Percentiles rank a stretch among this genome's conserved stretches.
Evolutionary conservation across 345 rosid genomes (phyloP).

Genomic region (Passiflora organensis): DNA sequence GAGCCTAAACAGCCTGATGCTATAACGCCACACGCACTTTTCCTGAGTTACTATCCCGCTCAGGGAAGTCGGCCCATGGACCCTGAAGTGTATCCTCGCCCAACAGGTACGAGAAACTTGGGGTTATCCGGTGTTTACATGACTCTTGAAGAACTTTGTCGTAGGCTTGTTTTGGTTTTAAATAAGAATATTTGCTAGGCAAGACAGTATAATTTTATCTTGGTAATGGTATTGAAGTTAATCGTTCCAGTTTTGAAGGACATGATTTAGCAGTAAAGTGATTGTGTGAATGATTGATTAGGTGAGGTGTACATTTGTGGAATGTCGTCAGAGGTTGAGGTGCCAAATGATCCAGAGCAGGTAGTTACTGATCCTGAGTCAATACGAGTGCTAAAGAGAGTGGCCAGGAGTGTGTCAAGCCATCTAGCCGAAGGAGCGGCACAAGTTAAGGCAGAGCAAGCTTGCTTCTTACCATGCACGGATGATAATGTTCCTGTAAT

Average conservation of each 20-base stretch:
- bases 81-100: conserved; percentile 83
- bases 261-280: neutral
- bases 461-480: conserved; percentile 79
- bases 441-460: conserved; percentile 71
- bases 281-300: conserved; percentile 11
- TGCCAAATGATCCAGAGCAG: conserved; percentile 76
- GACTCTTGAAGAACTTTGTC: no score
- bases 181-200: no score
- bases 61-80: conserved; percentile 56
- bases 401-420: conserved; percentile 65
- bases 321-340: conserved; percentile 63
- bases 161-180: no score
- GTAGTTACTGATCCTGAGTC: conserved; percentile 58
- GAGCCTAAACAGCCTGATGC: conserved; percentile 57
- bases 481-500: conserved; percentile 70
- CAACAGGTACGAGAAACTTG: conserved; percentile 39
- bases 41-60: conserved; percentile 44
- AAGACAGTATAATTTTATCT: neutral
- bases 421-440: conserved; percentile 56
- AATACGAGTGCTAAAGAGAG: conserved; percentile 61
- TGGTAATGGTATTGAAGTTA: neutral
- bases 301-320: conserved; percentile 95
- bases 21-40: conserved; percentile 70
- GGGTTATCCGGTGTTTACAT: no score
- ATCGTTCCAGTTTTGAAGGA: neutral